Conservation (phyloP, 352 stramenopile genomes). For the Globisporangium takayamanum region DNA sequence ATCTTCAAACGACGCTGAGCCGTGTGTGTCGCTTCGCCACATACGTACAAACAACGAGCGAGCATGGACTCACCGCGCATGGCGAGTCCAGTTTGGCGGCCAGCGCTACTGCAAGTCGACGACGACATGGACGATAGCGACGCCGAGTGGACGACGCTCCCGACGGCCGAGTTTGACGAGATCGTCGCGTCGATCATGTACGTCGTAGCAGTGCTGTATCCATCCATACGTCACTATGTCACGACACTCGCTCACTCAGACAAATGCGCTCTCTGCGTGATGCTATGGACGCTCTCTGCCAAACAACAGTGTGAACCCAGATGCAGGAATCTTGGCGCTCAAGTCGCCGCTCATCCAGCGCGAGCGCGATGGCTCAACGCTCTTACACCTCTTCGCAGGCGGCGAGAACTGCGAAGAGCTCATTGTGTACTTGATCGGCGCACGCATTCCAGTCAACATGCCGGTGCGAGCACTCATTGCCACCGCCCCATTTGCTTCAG, state of each 20-base stretch:
- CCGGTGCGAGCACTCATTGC: slow-evolving; percentile 10
- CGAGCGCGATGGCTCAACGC: slow-evolving; percentile 15
- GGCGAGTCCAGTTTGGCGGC: not conserved
- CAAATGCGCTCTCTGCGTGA: not conserved
- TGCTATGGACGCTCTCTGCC: not conserved
- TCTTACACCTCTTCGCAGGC: slow-evolving; percentile 16
- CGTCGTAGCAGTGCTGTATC: not conserved
- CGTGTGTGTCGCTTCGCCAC: too few relatives aligned
- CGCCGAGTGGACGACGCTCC: slow-evolving; percentile 8
- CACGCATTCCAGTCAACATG: slow-evolving; percentile 32
- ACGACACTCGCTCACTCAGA: not conserved
- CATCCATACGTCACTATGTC: too few relatives aligned
- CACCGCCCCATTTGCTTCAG: not conserved
- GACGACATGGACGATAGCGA: slow-evolving; percentile 7
- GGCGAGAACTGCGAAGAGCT: slow-evolving; percentile 22
- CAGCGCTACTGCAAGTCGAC: not conserved
- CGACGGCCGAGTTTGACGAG: slow-evolving; percentile 14
- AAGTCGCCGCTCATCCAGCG: slow-evolving; percentile 8
- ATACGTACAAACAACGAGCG: too few relatives aligned
- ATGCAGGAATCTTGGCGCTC: slow-evolving; percentile 4
- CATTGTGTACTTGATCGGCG: slow-evolving; percentile 34
- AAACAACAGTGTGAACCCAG: slow-evolving; percentile 11
- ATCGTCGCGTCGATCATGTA: slow-evolving; percentile 17
- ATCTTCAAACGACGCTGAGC: too few relatives aligned
- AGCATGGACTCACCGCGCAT: not conserved